A percentile compares a stretch with the other conserved stretches of the same genome.
phyloP scores from a whole-genome alignment of 768 basidiomycete genomes.

The Naematelia aurantialba region DNA sequence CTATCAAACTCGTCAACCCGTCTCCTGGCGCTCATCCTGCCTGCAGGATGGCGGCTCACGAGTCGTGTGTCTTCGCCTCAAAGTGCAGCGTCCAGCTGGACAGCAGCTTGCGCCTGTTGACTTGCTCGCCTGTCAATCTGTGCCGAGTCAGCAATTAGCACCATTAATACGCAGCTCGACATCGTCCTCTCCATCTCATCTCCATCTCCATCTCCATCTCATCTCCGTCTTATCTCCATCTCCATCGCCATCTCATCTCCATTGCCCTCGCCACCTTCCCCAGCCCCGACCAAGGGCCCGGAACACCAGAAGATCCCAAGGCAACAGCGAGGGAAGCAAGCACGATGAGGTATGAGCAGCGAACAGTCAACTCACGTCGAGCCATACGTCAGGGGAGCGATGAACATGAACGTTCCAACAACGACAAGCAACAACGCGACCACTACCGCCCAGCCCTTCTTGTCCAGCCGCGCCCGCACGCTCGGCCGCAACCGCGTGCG shows the following conservation, averaged over 20 bases:
- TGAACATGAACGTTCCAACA: conserved; percentile 56
- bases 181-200: neutral
- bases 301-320: too few relatives aligned
- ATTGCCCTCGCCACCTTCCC: conserved; percentile 2
- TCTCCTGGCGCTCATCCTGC: neutral
- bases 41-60: neutral
- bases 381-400: conserved; percentile 90
- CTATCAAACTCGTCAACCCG: neutral
- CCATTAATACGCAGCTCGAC: neutral
- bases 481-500: conserved; percentile 58
- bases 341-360: too few relatives aligned
- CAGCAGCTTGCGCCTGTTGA: conserved; percentile 76
- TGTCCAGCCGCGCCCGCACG: conserved; percentile 63
- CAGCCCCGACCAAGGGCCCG: neutral
- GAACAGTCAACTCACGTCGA: conserved; percentile 62
- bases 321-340: too few relatives aligned
- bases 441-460: conserved; percentile 58
- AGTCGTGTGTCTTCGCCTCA: conserved; percentile 34
- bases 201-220: too few relatives aligned
- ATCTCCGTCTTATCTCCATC: conserved; percentile 1
- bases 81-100: conserved; percentile 86
- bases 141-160: too few relatives aligned
- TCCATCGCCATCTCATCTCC: neutral
- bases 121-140: conserved; percentile 78
- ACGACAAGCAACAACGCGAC: conserved; percentile 64